phyloP scores from a whole-genome alignment of 2,329 filamentous ascomycete genomes.

The Neophaeococcomyces mojaviensis region DNA sequence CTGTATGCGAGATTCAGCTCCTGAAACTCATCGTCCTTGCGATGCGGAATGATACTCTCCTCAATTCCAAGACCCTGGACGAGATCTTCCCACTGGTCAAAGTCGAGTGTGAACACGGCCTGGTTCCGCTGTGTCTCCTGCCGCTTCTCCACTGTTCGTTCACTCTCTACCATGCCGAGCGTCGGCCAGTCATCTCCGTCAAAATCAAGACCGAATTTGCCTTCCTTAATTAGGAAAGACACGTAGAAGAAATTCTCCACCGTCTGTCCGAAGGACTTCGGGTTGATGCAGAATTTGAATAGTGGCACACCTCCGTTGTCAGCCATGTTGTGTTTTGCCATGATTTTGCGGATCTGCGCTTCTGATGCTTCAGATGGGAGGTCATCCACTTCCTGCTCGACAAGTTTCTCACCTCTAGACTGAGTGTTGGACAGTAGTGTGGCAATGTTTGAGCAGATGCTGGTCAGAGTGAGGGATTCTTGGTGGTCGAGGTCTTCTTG shows the following conservation, averaged over 20 bases:
- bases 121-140: conserved; percentile 58
- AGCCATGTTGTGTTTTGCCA: conserved; percentile 59
- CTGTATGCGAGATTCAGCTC: conserved; percentile 7
- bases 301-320: conserved; percentile 66
- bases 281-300: conserved; percentile 85
- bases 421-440: conserved; percentile 47
- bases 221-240: conserved; percentile 87
- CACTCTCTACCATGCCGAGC: conserved; percentile 45
- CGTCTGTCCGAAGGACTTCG: conserved; percentile 82
- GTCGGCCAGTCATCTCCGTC: conserved; percentile 71
- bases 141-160: conserved; percentile 41
- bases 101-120: conserved; percentile 81
- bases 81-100: conserved; percentile 71
- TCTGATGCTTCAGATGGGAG: conserved; percentile 25
- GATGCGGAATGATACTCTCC: conserved; percentile 78
- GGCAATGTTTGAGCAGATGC: conserved; percentile 69
- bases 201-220: conserved; percentile 63
- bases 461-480: conserved; percentile 73
- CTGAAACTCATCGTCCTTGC: conserved; percentile 51
- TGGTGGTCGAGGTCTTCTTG: conserved; percentile 65
- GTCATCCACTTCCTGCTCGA: conserved; percentile 32
- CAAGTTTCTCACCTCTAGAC: conserved; percentile 38
- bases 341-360: conserved; percentile 42
- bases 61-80: conserved; percentile 68
- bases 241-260: conserved; percentile 97